A percentile compares a stretch with the other conserved stretches of the same genome.
phyloP scores from a whole-genome alignment of 148 eudicot species.

The Rhododendron griersonianum region DNA sequence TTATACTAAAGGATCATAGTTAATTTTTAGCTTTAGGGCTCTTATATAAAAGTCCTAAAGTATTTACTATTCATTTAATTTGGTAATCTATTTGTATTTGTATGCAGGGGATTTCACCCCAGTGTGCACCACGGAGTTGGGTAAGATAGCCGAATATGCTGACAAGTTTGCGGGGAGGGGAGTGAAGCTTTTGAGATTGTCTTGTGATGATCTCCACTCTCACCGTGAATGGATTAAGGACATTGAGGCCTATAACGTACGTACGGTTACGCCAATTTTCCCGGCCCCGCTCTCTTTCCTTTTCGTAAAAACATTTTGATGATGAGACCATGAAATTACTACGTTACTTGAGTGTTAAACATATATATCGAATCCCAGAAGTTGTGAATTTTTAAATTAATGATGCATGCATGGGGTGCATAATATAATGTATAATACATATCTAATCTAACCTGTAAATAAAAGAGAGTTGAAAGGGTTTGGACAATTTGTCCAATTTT shows the following conservation, averaged over 20 bases:
- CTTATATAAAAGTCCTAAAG: no score
- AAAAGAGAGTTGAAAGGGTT: no score
- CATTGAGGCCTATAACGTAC: constrained; percentile 56
- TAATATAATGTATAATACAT: no score
- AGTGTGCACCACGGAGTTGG: constrained; percentile 86
- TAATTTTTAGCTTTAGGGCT: no score
- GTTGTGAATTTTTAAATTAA: no score
- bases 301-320: neutral
- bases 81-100: neutral
- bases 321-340: neutral
- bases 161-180: constrained; percentile 63
- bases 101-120: constrained; percentile 84
- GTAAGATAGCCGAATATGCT: constrained; percentile 71
- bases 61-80: no score
- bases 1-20: no score
- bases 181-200: constrained; percentile 75
- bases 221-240: constrained; percentile 88
- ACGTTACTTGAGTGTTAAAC: no score
- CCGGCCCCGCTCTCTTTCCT: neutral
- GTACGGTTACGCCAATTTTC: neutral
- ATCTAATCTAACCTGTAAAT: no score
- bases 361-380: no score
- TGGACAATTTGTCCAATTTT: no score
- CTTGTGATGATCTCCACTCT: constrained; percentile 68
- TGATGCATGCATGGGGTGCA: no score